Conservation (phyloP, 2,329 filamentous ascomycete species). For the Pyrenochaeta sp. region DNA sequence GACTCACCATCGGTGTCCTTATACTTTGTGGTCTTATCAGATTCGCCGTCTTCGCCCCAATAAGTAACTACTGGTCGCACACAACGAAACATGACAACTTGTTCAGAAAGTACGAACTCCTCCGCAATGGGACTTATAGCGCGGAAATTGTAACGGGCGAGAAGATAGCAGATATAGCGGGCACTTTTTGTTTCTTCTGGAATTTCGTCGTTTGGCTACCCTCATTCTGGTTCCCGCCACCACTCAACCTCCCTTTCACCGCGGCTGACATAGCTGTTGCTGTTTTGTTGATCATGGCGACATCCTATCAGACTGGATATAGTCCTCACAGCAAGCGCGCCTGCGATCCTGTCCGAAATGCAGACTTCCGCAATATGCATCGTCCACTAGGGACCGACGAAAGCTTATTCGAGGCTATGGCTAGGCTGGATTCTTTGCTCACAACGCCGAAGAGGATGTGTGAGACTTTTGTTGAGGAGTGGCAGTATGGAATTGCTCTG, state of each 20-base stretch:
- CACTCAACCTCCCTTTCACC: constrained; percentile 15
- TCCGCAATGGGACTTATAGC: constrained; percentile 21
- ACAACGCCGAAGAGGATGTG: constrained; percentile 30
- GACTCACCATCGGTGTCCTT: neutral
- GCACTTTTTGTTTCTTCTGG: constrained; percentile 5
- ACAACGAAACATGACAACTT: constrained; percentile 6
- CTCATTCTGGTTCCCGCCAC: constrained; percentile 7
- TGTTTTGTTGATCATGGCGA: constrained; percentile 8
- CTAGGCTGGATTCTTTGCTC: constrained; percentile 27
- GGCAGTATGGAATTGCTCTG: constrained; percentile 28
- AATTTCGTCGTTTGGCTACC: constrained; percentile 8
- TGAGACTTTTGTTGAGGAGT: constrained; percentile 28
- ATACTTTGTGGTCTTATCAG: constrained; percentile 5
- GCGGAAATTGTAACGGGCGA: constrained; percentile 12
- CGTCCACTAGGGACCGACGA: constrained; percentile 28
- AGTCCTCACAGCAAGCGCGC: constrained; percentile 4
- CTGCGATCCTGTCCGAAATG: constrained; percentile 2
- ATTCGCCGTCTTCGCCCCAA: constrained; percentile 9
- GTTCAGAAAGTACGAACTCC: constrained; percentile 11
- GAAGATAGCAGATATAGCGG: constrained; percentile 18
- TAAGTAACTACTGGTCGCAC: constrained; percentile 4
- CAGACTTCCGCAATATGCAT: neutral
- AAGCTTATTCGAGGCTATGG: constrained; percentile 38
- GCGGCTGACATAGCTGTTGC: constrained; percentile 12
- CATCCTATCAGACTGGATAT: constrained; percentile 15